Base-by-base conservation (phyloP, 2,329 filamentous ascomycete genomes). In the Arthrocladium fulminans region DNA sequence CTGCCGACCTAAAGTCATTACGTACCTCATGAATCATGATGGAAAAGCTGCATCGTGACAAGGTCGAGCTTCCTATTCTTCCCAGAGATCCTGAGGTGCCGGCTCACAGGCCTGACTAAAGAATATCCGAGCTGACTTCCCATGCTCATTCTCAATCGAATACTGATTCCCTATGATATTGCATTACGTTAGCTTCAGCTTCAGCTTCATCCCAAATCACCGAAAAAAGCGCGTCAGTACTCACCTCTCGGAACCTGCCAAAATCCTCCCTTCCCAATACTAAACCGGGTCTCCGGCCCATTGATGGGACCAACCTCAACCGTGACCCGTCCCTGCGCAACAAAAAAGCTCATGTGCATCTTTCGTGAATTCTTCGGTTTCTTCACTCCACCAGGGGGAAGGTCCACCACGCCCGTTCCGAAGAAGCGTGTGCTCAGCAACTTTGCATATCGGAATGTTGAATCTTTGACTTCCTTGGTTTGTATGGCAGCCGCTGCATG, bases 301-400 rank as follows among this genome's bases (percentile, higher is more conserved):
- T 64, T 66, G 10, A 70, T 85, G 79, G 55, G 84, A 80, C 59
- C 59, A 41, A 94, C 78, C 23, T 80, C 84, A 17, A 95, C 89
- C 55, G 81, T 74, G 17, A 96, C 88, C 55, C 84, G 81, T 19
- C 92, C 92, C 38, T 79, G 77, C 58, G 88, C 83, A 24, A 98
- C 84, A 59, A 94, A 96, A 66, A 97, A 97, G 1, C 86, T 83
- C 84, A 98, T 92, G 63, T 96, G 88, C 87, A 96, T 97, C 70
- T 86, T 89, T 54, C 90, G 78, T 29, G 86, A 85, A 67, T 96
- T 97, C 74, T 97, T 97, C 42, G 83, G 79, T 57, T 83, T 80
- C 73, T 98, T 98, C 62, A 85, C 80, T 25, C 86, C 81, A 2
- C 84, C 83, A 0, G 87, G 83, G 4, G 88, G 86, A 44, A 98